phyloP scores from a whole-genome alignment of 306 rosid genomes.

The Castanea crenata region DNA sequence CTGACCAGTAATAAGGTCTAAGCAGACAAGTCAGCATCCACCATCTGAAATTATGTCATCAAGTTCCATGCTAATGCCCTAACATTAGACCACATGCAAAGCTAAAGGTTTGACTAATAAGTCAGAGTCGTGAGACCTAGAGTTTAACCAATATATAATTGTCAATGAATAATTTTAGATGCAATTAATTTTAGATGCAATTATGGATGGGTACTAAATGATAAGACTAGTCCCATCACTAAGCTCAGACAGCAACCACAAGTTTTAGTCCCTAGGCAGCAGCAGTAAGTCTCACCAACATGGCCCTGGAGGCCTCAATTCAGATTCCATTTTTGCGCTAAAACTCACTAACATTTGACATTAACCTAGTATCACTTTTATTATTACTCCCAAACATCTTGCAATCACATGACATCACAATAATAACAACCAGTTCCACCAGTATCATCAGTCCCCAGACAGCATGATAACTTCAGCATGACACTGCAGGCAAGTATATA shows the following conservation, averaged over 20 bases:
- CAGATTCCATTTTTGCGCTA: not conserved
- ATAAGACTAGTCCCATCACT: not conserved
- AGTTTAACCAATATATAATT: not conserved
- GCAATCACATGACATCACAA: not conserved
- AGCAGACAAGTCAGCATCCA: not conserved
- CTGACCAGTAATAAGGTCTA: slow-evolving; percentile 13
- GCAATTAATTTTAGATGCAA: not conserved
- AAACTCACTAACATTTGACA: not conserved
- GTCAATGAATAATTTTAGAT: not conserved
- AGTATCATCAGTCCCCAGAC: not conserved
- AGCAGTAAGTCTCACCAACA: not conserved
- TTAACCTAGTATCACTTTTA: not conserved
- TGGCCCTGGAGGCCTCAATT: not conserved
- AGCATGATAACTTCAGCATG: not conserved
- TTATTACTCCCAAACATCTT: not conserved
- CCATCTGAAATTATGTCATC: not conserved
- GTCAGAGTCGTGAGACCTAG: not conserved
- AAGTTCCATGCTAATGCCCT: slow-evolving; percentile 6
- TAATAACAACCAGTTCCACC: not conserved
- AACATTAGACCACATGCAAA: slow-evolving; percentile 14
- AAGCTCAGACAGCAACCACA: not conserved
- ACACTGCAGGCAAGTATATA: not conserved
- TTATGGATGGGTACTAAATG: not conserved
- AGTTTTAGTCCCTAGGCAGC: not conserved
- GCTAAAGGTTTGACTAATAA: slow-evolving; percentile 12